A percentile compares a stretch with the other conserved stretches of the same genome.
Evolutionary conservation across 352 stramenopile species (phyloP).

Genomic region (Phytopythium montanum): DNA sequence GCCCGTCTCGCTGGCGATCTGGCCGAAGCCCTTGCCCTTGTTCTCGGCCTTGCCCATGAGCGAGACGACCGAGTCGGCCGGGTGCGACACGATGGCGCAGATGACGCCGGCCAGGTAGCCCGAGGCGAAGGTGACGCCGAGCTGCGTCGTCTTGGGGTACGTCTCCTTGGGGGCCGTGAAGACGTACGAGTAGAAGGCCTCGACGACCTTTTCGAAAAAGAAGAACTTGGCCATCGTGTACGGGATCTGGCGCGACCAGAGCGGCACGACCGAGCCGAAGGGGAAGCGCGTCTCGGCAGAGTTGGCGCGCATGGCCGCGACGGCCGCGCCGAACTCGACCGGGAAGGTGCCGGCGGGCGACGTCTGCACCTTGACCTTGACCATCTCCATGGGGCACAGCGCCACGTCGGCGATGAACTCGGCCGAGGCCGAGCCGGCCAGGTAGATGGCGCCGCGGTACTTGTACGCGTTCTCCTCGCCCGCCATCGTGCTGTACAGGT

Average conservation of each 20-base stretch:
- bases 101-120: constrained; percentile 99
- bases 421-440: constrained; percentile 90
- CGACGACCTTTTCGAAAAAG: constrained; percentile 93
- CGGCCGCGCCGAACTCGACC: constrained; percentile 79
- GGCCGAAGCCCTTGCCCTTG: constrained; percentile 87
- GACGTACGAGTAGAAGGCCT: constrained; percentile 86
- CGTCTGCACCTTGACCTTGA: constrained; percentile 95
- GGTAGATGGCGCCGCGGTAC: constrained; percentile 91
- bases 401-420: constrained; percentile 94
- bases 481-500: constrained; percentile 89
- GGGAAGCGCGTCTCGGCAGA: constrained; percentile 88
- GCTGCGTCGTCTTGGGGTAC: constrained; percentile 93
- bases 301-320: constrained; percentile 88
- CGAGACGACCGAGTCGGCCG: constrained; percentile 98
- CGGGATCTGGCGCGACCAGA: constrained; percentile 93
- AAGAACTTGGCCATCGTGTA: constrained; percentile 99
- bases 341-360: constrained; percentile 89
- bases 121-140: constrained; percentile 96
- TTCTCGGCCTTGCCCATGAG: constrained; percentile 94
- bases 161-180: constrained; percentile 90
- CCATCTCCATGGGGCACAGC: constrained; percentile 94
- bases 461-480: constrained; percentile 92
- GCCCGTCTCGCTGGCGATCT: constrained; percentile 83
- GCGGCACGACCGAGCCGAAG: constrained; percentile 89
- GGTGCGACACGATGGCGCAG: constrained; percentile 98